Conservation (phyloP, 1,139 yeast species). For the Saccharomycopsis crataegensis region DNA sequence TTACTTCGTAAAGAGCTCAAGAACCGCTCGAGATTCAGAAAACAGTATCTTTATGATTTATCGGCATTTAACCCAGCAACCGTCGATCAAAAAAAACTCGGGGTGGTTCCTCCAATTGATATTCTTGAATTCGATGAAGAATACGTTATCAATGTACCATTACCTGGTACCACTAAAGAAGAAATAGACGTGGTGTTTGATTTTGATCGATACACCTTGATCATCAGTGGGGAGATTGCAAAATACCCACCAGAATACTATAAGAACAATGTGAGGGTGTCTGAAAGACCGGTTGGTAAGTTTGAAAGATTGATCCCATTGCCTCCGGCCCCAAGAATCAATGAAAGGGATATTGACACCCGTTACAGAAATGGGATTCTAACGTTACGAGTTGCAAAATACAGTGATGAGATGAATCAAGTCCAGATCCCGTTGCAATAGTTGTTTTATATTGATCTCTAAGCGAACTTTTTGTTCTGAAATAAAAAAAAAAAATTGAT, state of each 20-base stretch:
- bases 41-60: conserved; percentile 11
- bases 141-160: conserved; percentile 33
- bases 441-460: too few species aligned
- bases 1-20: neutral
- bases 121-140: conserved; percentile 32
- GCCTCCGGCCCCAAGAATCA: conserved; percentile 32
- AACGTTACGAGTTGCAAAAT: conserved; percentile 33
- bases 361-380: conserved; percentile 34
- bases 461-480: too few species aligned
- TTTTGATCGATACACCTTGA: conserved; percentile 32
- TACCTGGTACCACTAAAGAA: conserved; percentile 36
- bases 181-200: conserved; percentile 33
- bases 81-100: conserved; percentile 3
- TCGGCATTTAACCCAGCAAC: conserved; percentile 2
- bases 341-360: conserved; percentile 35
- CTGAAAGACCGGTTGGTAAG: conserved; percentile 33
- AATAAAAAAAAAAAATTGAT: neutral
- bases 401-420: conserved; percentile 20
- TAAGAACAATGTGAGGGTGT: conserved; percentile 24
- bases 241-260: conserved; percentile 21
- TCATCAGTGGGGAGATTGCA: conserved; percentile 32
- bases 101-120: conserved; percentile 17
- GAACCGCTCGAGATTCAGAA: neutral
- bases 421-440: conserved; percentile 9
- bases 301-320: conserved; percentile 35